Evolutionary conservation across 1,139 yeast genomes (phyloP).

Genomic region (Geotrichum histeridarum): DNA sequence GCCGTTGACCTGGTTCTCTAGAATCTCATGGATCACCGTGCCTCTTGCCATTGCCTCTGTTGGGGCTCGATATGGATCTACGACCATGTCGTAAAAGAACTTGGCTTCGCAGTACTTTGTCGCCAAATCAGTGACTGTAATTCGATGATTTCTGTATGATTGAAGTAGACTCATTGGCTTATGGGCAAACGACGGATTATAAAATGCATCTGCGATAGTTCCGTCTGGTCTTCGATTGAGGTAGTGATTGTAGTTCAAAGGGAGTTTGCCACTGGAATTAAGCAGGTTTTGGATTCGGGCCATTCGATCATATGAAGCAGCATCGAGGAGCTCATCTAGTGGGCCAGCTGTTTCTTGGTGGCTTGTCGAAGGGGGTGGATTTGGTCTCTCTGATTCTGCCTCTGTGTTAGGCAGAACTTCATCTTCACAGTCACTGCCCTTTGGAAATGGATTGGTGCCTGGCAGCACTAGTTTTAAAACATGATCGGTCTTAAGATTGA

Average conservation of each 20-base stretch:
- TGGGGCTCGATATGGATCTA: constrained; percentile 6
- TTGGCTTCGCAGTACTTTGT: constrained; percentile 32
- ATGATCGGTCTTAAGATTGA: background rate
- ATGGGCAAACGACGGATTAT: background rate
- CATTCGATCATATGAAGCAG: too few relatives aligned
- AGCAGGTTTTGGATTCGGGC: background rate
- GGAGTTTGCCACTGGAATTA: background rate
- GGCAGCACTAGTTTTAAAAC: constrained; percentile 1
- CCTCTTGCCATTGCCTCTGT: constrained; percentile 29
- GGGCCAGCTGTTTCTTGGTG: too few relatives aligned
- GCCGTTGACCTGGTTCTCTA: constrained; percentile 25
- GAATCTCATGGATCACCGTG: constrained; percentile 28
- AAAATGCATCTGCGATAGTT: background rate
- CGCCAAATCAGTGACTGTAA: constrained; percentile 31
- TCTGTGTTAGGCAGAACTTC: too few relatives aligned
- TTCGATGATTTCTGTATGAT: constrained; percentile 21
- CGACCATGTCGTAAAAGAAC: constrained; percentile 24
- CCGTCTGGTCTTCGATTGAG: background rate
- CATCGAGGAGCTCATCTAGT: too few relatives aligned
- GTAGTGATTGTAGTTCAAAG: background rate
- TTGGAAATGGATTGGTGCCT: background rate
- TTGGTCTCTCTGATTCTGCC: too few relatives aligned
- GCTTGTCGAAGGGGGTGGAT: too few relatives aligned
- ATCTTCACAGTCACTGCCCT: background rate
- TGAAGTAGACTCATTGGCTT: background rate